Evolutionary conservation across 2,329 filamentous ascomycete genomes (phyloP).

Genomic region (Microcyclospora pomicola): DNA sequence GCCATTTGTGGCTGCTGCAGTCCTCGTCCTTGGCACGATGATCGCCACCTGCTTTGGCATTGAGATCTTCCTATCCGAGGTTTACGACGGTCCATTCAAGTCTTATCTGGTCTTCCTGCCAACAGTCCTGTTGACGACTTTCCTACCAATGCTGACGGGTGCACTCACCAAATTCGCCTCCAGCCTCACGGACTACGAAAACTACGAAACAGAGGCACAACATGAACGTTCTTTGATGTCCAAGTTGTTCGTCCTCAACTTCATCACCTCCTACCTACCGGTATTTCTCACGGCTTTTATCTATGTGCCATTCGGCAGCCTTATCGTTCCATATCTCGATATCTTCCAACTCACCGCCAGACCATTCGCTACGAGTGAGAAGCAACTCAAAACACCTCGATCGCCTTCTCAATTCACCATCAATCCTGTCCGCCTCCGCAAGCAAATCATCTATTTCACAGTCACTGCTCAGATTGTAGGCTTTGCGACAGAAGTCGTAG

Average conservation of each 20-base stretch:
- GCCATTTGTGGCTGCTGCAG: slow-evolving; percentile 67
- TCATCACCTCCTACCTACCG: slow-evolving; percentile 87
- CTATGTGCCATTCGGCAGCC: slow-evolving; percentile 78
- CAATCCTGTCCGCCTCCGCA: slow-evolving; percentile 68
- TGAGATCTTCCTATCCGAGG: slow-evolving; percentile 89
- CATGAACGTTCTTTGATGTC: slow-evolving; percentile 74
- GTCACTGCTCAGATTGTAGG: slow-evolving; percentile 88
- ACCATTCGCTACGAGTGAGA: slow-evolving; percentile 61
- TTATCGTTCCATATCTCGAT: slow-evolving; percentile 75
- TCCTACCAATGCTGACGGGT: slow-evolving; percentile 64
- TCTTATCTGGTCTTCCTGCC: slow-evolving; percentile 75
- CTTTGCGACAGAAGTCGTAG: slow-evolving; percentile 67
- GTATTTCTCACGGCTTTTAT: slow-evolving; percentile 89
- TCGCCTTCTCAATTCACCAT: slow-evolving; percentile 55
- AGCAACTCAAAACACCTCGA: slow-evolving; percentile 42
- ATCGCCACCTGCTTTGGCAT: slow-evolving; percentile 82
- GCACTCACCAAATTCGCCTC: slow-evolving; percentile 66
- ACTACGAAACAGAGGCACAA: slow-evolving; percentile 77
- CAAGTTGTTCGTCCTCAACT: slow-evolving; percentile 92
- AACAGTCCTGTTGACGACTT: slow-evolving; percentile 69
- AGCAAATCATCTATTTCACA: slow-evolving; percentile 91
- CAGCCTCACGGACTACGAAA: slow-evolving; percentile 68
- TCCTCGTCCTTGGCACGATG: slow-evolving; percentile 59
- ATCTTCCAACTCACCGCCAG: slow-evolving; percentile 63
- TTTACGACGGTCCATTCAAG: slow-evolving; percentile 83